Base-by-base conservation (phyloP, 805 yeast genomes). In the Tetrapisispora taiwanensis region DNA sequence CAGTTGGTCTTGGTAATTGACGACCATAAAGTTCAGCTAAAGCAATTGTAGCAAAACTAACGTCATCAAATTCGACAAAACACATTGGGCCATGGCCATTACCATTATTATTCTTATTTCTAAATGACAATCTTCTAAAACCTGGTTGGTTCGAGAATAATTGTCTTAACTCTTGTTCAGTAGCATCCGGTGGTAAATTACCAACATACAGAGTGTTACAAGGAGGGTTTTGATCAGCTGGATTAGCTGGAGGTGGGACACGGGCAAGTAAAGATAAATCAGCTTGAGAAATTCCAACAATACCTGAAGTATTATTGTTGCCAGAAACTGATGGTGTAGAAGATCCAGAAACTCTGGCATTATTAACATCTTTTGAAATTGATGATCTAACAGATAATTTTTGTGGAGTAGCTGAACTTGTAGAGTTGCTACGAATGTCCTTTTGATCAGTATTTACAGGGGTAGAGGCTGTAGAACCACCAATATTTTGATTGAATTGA, bases 201-300 rank as follows among this genome's bases (percentile, higher is more conserved):
- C 98, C 98, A 39, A 92, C 98, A 57, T 92, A 92, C 45, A 92
- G 69, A 0, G 98, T 92, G 63, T 92, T 92, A 68, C 98, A 92
- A 7, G 98, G 98, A 3, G 98, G 97, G 60, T 92, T 92, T 66
- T 92, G 98, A 65, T 92, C 98, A 2, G 98, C 97, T 6, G 98
- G 98, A 58, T 90, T 90, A 1, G 95, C 95, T 7, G 94, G 95
- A 4, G 90, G 88, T 13, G 92, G 94, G 26, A 84, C 88, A 50
- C 87, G 68, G 0, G 90, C 88, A 39, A 84, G 65, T 38, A 84
- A 67, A 0, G 88, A 80, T 49, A 84, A 69, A 59, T 84, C 92
- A 68, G 74, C 69, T 45, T 69, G 72, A 7, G 72, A 65, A 20
- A 62, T 57, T 18, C 39, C 39, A 7, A 36, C 30, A 3, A 36